A percentile compares a stretch with the other conserved stretches of the same genome.
Evolutionary conservation across 768 basidiomycete species (phyloP).

Genomic region (Mycena filopes): DNA sequence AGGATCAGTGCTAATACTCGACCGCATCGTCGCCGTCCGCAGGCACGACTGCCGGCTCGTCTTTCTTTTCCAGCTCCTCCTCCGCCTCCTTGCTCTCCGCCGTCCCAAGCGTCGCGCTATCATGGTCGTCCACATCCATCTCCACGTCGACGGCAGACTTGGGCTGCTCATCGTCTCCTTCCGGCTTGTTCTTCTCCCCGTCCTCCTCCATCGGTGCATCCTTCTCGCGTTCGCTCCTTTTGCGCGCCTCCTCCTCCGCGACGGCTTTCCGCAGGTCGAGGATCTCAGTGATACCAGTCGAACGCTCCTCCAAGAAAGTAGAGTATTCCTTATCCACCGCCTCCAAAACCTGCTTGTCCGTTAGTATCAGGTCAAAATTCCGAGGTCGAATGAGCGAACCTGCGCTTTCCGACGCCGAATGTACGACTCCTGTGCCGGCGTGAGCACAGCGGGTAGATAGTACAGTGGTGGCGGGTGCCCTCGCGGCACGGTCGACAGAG

Average conservation of each 20-base stretch:
- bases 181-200: constrained; percentile 61
- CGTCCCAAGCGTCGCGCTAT: constrained; percentile 41
- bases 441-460: constrained; percentile 78
- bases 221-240: constrained; percentile 45
- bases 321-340: constrained; percentile 78
- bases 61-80: constrained; percentile 59
- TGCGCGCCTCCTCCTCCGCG: constrained; percentile 70
- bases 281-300: constrained; percentile 69
- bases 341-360: constrained; percentile 60
- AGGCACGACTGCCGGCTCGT: constrained; percentile 62
- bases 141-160: constrained; percentile 46
- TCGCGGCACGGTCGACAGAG: constrained; percentile 62
- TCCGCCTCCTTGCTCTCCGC: constrained; percentile 50
- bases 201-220: constrained; percentile 49
- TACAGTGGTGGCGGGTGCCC: constrained; percentile 82
- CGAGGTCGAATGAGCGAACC: constrained; percentile 47
- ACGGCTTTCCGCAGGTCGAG: constrained; percentile 69
- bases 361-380: background rate
- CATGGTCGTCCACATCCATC: constrained; percentile 47
- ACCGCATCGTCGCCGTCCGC: constrained; percentile 86
- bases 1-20: constrained; percentile 64
- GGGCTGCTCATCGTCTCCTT: constrained; percentile 2
- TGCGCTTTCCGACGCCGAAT: constrained; percentile 69
- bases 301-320: constrained; percentile 69
- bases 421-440: constrained; percentile 76